Base-by-base conservation (phyloP, 352 stramenopile genomes). In the Phytophthora niederhauseri region DNA sequence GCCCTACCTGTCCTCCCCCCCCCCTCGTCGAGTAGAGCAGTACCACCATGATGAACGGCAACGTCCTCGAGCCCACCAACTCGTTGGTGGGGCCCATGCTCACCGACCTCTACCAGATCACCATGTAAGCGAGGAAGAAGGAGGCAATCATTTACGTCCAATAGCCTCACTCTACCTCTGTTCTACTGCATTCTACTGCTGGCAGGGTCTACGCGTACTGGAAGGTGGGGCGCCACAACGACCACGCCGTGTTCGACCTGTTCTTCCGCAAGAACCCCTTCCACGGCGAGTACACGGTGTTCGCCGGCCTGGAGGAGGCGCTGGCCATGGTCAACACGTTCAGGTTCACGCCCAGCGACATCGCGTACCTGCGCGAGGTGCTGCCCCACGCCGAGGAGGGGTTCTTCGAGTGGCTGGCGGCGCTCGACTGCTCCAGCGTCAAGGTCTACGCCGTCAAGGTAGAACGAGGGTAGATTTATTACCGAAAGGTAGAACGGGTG, bases 261-360 rank as follows among this genome's bases (percentile, higher is more conserved):
- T 99, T 99, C 80, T 99, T 99, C 85, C 95, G 98, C 53, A 99
- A 99, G 82, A 99, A 98, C 80, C 98, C 98, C 12, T 99, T 99
- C 81, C 83, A 98, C 57, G 98, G 98, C 55, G 95, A 99, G 68
- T 99, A 98, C 80, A 98, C 91, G 54, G 87, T 99, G 30, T 98
- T 99, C 69, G 94, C 89, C 34, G 96, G 96, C 4, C 73, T 98
- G 34, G 92, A 98, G 68, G 93, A 98, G 72, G 72, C 88, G 84
- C 71, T 98, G 78, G 84, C 88, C 38, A 89, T 98, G 51, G 72
- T 99, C 59, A 98, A 98, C 68, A 89, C 90, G 53, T 99, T 99
- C 77, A 84, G 85, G 20, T 99, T 99, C 70, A 91, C 87, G 3
- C 63, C 90, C 22, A 87, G 84, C 54, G 97, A 99, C 82, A 97